Base-by-base conservation (phyloP, 2,329 filamentous ascomycete genomes). In the Zalaria obscura region DNA sequence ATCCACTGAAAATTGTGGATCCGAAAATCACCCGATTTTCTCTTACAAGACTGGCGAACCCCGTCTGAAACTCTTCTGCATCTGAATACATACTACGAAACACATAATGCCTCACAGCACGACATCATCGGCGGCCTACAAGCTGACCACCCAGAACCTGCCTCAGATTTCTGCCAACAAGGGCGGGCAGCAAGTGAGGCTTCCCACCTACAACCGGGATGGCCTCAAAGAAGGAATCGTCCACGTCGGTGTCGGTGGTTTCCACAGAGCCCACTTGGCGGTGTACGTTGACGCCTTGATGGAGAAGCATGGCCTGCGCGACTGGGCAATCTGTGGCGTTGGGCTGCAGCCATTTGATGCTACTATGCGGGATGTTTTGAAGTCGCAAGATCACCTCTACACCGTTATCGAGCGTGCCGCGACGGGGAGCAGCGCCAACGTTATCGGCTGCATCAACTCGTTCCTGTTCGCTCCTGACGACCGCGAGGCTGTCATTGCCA, bases 371-470 rank as follows among this genome's bases (percentile, higher is more conserved):
- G 69, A 73, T 47, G 66, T 63, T 42, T 51, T 73, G 42, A 50
- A 47, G 11, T 55, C 60, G 4, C 69, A 73, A 52, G 69, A 73
- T 53, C 54, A 68, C 49, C 62, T 72, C 26, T 73, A 73, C 61
- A 73, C 69, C 5, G 61, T 72, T 40, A 63, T 73, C 35, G 69
- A 73, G 60, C 69, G 69, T n/a, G 70, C 68, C 1, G 68, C 66
- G 45, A 60, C 63, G 46, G 68, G 69, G 38, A 72, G 63, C 61
- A 50, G 50, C 38, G 65, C 69, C 50, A 58, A 66, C 38, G 60
- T 73, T 10, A 53, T 72, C 25, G 69, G 69, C 49, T 69, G 67
- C 59, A 72, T 73, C 61, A 69, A 64, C 48, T 68, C 62, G 4
- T 73, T 64, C 58, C 60, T 73, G 36, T 72, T 67, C 44, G 69